Base-by-base conservation (phyloP, 169 alveolate species). In the Theileria orientalis region DNA sequence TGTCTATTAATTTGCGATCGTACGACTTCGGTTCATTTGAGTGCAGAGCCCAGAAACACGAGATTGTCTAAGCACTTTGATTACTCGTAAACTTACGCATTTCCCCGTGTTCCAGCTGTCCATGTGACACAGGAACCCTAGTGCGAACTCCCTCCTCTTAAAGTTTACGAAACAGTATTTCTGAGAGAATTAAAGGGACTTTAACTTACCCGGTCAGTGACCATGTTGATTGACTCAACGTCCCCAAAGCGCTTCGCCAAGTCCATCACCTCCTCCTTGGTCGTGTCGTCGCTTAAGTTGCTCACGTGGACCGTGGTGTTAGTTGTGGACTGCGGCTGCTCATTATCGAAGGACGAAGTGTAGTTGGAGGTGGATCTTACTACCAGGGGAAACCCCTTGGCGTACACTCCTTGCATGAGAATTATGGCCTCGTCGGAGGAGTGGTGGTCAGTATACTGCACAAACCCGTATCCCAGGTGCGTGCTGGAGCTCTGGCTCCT, bases 1-100 rank as follows among this genome's bases (percentile, higher is more conserved):
- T 66, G 23, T 79, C 87, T 32, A 72, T 23, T 16, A 72, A 59
- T 49, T 62, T 69, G 32, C 51, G 37, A 21, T 69, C 82, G 27
- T 57, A 63, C 29, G 77, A 62, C 47, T 60, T 9, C 40, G 37
- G 40, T 8, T 68, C 71, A 21, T 7, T 63, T 46, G 76, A 68
- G 75, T 69, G 63, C 71, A 68, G 83, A 41, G 89, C 89, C 89
- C 89, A 82, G 40, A 76, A 64, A 54, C 89, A 82, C 2, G 83
- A 23, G 33, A 82, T 19, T 2, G 74, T 27, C 79, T 67, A 9
- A 49, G 32, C 8, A 29, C 8, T 9, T 7, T 49, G 1, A 16
- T 49, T 3, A 19, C 44, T 13, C 16, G 27, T 40, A 3, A 62
- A 62, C 49, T 41, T 59, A 62, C 71, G 32, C 68, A 70, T 19